Base-by-base conservation (phyloP, 208 protist genomes). In the Blastocrithidia nonstop region DNA sequence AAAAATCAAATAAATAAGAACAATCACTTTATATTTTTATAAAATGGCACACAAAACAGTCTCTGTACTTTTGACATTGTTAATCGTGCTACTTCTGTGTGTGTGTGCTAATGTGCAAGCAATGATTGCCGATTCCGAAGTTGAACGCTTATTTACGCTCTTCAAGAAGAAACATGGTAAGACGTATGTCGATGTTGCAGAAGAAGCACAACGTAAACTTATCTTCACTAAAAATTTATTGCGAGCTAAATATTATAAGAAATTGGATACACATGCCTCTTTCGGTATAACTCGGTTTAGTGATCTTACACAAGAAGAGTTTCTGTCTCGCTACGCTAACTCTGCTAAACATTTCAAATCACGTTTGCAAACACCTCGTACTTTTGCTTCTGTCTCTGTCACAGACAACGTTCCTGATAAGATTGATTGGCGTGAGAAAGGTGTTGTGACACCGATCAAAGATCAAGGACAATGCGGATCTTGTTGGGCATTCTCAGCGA, bases 401-500 rank as follows among this genome's bases (percentile, higher is more conserved):
- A 3, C 23, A 3, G 52, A 24, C 19, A 19, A 40, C 5, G 26
- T 52, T 8, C 20, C 40, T 9, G 6, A 25, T 3, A 19, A 45
- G 28, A 27, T 33, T 28, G 89, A 97, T 66, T 96, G 90, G 93
- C 72, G 83, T 31, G 31, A 71, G 33, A 41, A 88, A 20, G 75
- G 76, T 36, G 80, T 72, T 16, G 89, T 98, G 39, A 91, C 86
- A 5, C 57, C 44, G 6, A 92, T 98, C 36, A 97, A 97, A 82
- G 61, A 97, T 58, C 94, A 97, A 66, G 87, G 88, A 33, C 53
- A 54, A 31, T 98, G 95, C 70, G 96, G 95, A 55, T 94, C 83
- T 16, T 98, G 95, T 71, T 98, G 95, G 95, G 57, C 94, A 41
- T 98, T 98, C 83, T 87, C 82, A 6, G 69, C 95, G 15, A 93